phyloP scores from a whole-genome alignment of 139 green algal genomes.

The Diplosphaera chodatii region DNA sequence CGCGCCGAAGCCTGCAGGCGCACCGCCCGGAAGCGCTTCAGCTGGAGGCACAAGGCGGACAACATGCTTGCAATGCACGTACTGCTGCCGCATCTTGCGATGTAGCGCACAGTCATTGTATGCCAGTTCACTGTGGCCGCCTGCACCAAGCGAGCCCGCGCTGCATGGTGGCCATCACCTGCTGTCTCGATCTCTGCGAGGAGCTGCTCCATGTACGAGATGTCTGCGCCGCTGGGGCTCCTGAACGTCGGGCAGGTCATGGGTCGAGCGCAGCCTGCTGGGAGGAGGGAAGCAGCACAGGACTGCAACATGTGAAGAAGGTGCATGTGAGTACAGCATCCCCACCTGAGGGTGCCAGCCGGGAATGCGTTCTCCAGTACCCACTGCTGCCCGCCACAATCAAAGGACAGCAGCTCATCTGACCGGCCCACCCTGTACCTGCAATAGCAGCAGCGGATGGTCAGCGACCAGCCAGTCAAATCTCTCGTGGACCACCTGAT shows the following conservation, averaged over 20 bases:
- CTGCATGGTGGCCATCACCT: not conserved
- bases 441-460: not conserved
- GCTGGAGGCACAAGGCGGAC: no score
- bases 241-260: not conserved
- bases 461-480: no score
- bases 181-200: conserved; percentile 63
- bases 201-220: conserved; percentile 73
- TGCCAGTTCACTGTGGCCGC: no score
- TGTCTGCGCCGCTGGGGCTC: conserved; percentile 34
- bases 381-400: conserved; percentile 98
- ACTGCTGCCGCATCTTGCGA: no score
- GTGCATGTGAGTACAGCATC: not conserved
- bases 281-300: no score
- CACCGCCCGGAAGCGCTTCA: no score
- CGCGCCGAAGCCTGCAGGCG: conserved; percentile 51
- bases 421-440: conserved; percentile 61
- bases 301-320: no score
- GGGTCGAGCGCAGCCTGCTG: no score
- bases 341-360: conserved; percentile 26
- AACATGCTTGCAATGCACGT: no score
- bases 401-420: conserved; percentile 95
- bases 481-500: no score
- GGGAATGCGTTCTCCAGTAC: conserved; percentile 86
- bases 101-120: no score
- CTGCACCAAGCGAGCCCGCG: no score